A percentile compares a stretch with the other conserved stretches of the same genome.
Evolutionary conservation across 1,284 basidiomycete genomes (phyloP).

Genomic region (Amylostereum areolatum): DNA sequence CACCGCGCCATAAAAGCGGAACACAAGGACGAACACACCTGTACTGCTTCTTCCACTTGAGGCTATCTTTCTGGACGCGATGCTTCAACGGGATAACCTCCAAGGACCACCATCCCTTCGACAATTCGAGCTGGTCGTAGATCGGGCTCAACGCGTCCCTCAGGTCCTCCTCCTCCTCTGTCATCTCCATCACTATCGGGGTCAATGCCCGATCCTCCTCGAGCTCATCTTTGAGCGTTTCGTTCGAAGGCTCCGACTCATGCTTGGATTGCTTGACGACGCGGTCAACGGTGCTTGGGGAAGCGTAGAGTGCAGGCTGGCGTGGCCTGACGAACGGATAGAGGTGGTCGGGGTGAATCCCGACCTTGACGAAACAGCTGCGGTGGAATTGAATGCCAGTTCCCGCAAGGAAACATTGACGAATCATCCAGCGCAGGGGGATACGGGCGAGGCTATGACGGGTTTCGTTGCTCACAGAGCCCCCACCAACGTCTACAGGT

Average conservation of each 20-base stretch:
- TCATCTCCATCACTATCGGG: constrained; percentile 5
- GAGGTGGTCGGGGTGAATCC: constrained; percentile 24
- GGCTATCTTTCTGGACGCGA: background rate
- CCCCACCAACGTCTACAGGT: constrained; percentile 43
- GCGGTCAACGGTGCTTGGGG: background rate
- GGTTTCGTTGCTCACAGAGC: constrained; percentile 47
- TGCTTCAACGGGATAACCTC: constrained; percentile 36
- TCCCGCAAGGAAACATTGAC: constrained; percentile 42
- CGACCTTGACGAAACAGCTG: constrained; percentile 25
- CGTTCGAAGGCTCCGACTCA: background rate
- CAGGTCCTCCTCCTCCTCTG: constrained; percentile 46
- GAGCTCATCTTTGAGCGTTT: too few species aligned
- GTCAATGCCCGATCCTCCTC: too few species aligned
- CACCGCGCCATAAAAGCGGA: background rate
- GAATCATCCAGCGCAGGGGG: constrained; percentile 62
- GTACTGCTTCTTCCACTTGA: too few species aligned
- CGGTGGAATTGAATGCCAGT: constrained; percentile 33
- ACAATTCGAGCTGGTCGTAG: constrained; percentile 45
- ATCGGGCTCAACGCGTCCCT: constrained; percentile 43
- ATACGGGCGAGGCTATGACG: constrained; percentile 52
- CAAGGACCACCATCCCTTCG: constrained; percentile 48
- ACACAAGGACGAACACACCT: too few species aligned
- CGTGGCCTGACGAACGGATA: background rate
- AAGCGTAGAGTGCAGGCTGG: background rate
- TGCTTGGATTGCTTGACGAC: background rate